A percentile compares a stretch with the other conserved stretches of the same genome.
phyloP scores from a whole-genome alignment of 345 rosid species.

The Melastoma malabathricum region DNA sequence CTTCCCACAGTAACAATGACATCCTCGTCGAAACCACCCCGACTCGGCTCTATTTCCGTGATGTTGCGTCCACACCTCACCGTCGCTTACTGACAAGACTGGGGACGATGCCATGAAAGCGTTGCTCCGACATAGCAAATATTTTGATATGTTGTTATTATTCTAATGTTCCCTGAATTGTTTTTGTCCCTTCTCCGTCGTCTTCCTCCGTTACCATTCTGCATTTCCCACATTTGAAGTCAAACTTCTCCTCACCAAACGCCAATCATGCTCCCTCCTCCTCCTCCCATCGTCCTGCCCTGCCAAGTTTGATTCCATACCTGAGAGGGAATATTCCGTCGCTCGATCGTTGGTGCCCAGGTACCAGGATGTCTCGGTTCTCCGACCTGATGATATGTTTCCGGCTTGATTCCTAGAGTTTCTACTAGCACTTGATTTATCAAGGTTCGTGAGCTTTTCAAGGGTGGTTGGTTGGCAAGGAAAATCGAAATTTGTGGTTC shows the following conservation, averaged over 20 bases:
- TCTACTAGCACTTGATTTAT: not conserved
- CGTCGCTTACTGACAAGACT: conserved; percentile 36
- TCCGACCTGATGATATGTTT: not conserved
- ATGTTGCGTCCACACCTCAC: conserved; percentile 26
- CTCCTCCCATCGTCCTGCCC: conserved; percentile 1
- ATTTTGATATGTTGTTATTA: conserved; percentile 7
- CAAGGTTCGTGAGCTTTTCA: not conserved
- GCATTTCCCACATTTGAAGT: conserved; percentile 28
- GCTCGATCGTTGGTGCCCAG: too few species aligned
- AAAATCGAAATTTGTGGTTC: not conserved
- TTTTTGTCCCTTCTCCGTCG: conserved; percentile 9
- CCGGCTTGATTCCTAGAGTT: not conserved
- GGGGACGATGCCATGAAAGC: conserved; percentile 26
- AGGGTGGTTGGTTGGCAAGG: too few species aligned
- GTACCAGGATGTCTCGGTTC: too few species aligned
- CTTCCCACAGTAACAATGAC: too few species aligned
- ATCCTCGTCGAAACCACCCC: too few species aligned
- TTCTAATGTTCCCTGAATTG: conserved; percentile 17
- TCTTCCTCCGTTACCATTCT: conserved; percentile 3
- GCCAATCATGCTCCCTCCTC: not conserved
- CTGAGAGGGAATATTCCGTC: too few species aligned
- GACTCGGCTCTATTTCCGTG: conserved; percentile 9
- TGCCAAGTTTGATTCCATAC: too few species aligned
- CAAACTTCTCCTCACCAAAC: conserved; percentile 26
- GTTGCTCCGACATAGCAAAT: conserved; percentile 18